Evolutionary conservation across 768 basidiomycete species (phyloP).

Genomic region (Cyathus striatus): DNA sequence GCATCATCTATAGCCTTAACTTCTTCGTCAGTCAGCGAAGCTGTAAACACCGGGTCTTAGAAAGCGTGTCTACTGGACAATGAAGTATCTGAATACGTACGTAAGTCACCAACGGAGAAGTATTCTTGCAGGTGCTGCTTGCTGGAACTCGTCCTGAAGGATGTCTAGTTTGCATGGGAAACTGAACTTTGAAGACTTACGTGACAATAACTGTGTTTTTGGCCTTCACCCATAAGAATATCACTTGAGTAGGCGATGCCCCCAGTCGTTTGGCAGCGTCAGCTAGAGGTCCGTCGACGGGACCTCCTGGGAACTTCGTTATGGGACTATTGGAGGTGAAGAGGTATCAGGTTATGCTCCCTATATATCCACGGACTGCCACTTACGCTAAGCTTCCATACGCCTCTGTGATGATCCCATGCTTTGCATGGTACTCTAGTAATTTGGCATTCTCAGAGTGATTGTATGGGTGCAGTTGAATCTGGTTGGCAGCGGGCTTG

Average conservation of each 20-base stretch:
- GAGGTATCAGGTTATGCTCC: too few relatives aligned
- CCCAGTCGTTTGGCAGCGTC: conserved; percentile 48
- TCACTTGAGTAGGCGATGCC: conserved; percentile 58
- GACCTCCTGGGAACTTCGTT: conserved; percentile 54
- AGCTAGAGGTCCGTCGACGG: conserved; percentile 52
- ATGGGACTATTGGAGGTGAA: conserved; percentile 40
- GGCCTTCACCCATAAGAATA: conserved; percentile 63
- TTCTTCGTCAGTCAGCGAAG: conserved; percentile 49
- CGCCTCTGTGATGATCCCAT: conserved; percentile 66
- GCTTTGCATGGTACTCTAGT: conserved; percentile 48
- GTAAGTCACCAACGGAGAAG: conserved; percentile 54
- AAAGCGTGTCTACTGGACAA: not conserved
- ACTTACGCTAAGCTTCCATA: conserved; percentile 64
- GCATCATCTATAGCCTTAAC: conserved; percentile 60
- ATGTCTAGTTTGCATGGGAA: not conserved
- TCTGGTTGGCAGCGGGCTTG: conserved; percentile 72
- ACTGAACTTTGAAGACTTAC: conserved; percentile 24
- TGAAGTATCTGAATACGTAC: conserved; percentile 14
- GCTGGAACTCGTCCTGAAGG: conserved; percentile 51
- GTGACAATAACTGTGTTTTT: conserved; percentile 70
- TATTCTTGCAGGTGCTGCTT: conserved; percentile 64
- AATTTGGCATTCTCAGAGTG: conserved; percentile 46
- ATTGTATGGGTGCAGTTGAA: conserved; percentile 69
- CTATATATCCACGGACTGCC: conserved; percentile 1
- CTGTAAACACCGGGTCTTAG: conserved; percentile 21